Conservation (phyloP, 257 asterid species). For the Petunia secreta region DNA sequence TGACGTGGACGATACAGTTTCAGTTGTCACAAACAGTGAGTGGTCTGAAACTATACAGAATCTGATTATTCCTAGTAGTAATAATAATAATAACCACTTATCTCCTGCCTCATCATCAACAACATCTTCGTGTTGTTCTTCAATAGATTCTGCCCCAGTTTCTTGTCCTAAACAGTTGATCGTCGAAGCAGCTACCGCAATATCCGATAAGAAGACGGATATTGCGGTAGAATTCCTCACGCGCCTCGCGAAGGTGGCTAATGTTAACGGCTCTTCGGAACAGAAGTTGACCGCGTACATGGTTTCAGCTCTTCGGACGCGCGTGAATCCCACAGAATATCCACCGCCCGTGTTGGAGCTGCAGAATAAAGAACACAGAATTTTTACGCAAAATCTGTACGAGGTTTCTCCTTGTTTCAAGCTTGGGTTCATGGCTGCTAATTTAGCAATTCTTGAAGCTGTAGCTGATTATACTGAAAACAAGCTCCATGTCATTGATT, state of each 20-base stretch:
- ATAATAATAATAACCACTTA: slow-evolving; percentile 33
- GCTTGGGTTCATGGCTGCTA: slow-evolving; percentile 90
- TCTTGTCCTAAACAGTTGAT: slow-evolving; percentile 55
- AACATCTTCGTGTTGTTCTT: slow-evolving; percentile 69
- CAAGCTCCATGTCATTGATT: slow-evolving; percentile 76
- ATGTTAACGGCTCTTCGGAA: slow-evolving; percentile 56
- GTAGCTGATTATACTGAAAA: slow-evolving; percentile 38
- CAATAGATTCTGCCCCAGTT: slow-evolving; percentile 60
- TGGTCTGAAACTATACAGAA: slow-evolving; percentile 75
- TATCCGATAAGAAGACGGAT: slow-evolving; percentile 62
- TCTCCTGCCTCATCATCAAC: slow-evolving; percentile 73
- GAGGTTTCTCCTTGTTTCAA: slow-evolving; percentile 75
- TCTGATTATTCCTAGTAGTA: slow-evolving; percentile 39
- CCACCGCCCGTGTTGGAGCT: slow-evolving; percentile 46
- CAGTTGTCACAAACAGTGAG: slow-evolving; percentile 62
- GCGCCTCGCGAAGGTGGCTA: slow-evolving; percentile 69
- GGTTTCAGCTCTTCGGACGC: slow-evolving; percentile 50
- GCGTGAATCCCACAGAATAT: slow-evolving; percentile 46
- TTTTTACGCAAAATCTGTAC: slow-evolving; percentile 52
- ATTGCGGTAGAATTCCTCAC: slow-evolving; percentile 64
- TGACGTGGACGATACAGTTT: slow-evolving; percentile 41
- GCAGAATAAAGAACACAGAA: slow-evolving; percentile 45
- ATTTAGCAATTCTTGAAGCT: slow-evolving; percentile 71
- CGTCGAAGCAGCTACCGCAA: slow-evolving; percentile 57
- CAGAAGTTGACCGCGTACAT: slow-evolving; percentile 58